These are phyloP conservation scores for Leccinum subspadiceum DNA, from an alignment of 1,284 basidiomycete genomes.

Conservation along the genomic window DNA sequence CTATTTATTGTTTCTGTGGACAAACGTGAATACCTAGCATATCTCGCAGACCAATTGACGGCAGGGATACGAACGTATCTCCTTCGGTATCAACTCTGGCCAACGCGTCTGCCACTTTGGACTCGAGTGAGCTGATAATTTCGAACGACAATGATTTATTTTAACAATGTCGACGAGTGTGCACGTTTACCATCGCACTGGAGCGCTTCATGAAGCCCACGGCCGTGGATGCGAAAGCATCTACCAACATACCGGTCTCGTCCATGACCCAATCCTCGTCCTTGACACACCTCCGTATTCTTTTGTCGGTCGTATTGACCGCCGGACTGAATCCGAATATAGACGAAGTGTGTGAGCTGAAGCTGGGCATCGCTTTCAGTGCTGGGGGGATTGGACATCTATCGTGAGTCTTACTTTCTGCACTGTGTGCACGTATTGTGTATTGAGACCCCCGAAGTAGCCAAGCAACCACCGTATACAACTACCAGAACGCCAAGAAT, in stretches of 20 bases:
- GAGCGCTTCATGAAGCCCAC: slow-evolving; percentile 49
- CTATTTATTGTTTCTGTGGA: background rate
- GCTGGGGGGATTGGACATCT: slow-evolving; percentile 46
- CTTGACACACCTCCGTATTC: slow-evolving; percentile 43
- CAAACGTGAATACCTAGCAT: background rate
- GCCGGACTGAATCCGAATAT: slow-evolving; percentile 56
- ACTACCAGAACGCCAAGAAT: slow-evolving; percentile 37
- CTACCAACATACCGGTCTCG: slow-evolving; percentile 36
- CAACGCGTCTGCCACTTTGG: slow-evolving; percentile 7
- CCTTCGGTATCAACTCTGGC: slow-evolving; percentile 27
- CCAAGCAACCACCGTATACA: slow-evolving; percentile 45
- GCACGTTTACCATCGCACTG: slow-evolving; percentile 45
- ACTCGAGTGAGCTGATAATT: slow-evolving; percentile 23
- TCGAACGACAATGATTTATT: background rate
- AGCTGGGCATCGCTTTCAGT: slow-evolving; percentile 41
- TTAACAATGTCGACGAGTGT: slow-evolving; percentile 30
- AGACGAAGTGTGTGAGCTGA: slow-evolving; percentile 60
- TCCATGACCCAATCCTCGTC: slow-evolving; percentile 40
- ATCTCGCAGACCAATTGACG: slow-evolving; percentile 23
- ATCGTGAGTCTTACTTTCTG: slow-evolving; percentile 39
- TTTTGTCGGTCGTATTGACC: slow-evolving; percentile 51
- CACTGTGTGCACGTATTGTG: background rate
- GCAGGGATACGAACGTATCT: slow-evolving; percentile 22
- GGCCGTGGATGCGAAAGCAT: slow-evolving; percentile 45
- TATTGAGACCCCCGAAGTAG: slow-evolving; percentile 11